Conservation (phyloP, 2,329 filamentous ascomycete species). For the Alternaria metachromatica region DNA sequence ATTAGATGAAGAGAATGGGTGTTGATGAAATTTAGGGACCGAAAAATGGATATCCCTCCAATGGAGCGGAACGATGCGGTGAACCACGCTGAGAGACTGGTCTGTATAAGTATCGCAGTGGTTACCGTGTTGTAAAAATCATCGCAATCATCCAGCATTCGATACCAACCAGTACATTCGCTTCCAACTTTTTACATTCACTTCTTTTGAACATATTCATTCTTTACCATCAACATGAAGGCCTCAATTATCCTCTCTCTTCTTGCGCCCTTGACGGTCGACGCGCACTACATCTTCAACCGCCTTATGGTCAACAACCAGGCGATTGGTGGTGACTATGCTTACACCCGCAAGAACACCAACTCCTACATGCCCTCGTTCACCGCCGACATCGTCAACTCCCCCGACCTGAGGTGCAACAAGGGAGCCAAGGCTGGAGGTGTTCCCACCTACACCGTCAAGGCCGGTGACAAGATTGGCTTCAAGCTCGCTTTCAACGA, state of each 20-base stretch:
- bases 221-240: conserved; percentile 36
- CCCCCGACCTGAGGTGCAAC: conserved; percentile 47
- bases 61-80: conserved; percentile 2
- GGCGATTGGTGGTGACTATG: conserved; percentile 41
- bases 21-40: conserved; percentile 1
- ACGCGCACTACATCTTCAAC: conserved; percentile 49
- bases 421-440: conserved; percentile 41
- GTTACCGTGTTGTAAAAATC: background rate
- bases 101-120: conserved; percentile 5
- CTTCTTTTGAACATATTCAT: conserved; percentile 15
- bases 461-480: conserved; percentile 57
- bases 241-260: conserved; percentile 33
- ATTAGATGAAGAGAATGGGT: conserved; percentile 13
- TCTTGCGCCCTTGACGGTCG: conserved; percentile 30
- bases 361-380: conserved; percentile 44
- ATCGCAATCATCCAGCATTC: conserved; percentile 12
- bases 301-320: conserved; percentile 43
- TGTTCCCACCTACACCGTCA: conserved; percentile 47
- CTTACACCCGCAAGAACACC: conserved; percentile 45
- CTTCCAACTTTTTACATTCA: conserved; percentile 10
- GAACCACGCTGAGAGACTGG: background rate
- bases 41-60: background rate
- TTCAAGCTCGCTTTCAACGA: conserved; percentile 60
- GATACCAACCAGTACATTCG: conserved; percentile 11
- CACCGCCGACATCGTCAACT: conserved; percentile 41